Percentiles rank a stretch among this genome's conserved stretches.
Evolutionary conservation across 1,284 basidiomycete species (phyloP).

Genomic region (Trichosporon asahii): DNA sequence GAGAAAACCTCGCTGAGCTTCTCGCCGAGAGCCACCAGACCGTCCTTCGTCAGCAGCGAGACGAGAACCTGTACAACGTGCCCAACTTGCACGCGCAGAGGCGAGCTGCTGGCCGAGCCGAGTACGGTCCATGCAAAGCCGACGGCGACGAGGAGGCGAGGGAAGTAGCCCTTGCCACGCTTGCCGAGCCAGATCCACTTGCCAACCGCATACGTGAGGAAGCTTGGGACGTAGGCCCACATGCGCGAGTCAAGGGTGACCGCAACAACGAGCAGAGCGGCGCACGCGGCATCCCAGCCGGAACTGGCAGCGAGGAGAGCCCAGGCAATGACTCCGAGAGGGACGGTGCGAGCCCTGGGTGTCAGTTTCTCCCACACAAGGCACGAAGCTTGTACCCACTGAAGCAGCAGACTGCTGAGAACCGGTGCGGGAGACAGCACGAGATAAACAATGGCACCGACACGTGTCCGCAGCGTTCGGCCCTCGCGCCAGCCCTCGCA

Average conservation of each 20-base stretch:
- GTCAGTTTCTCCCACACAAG: background rate
- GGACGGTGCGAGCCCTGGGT: slow-evolving; percentile 17
- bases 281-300: slow-evolving; percentile 18
- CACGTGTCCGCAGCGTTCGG: slow-evolving; percentile 20
- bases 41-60: background rate
- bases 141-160: slow-evolving; percentile 11
- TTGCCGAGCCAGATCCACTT: slow-evolving; percentile 25
- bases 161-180: slow-evolving; percentile 17
- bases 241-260: slow-evolving; percentile 3
- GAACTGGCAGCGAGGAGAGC: slow-evolving; percentile 18
- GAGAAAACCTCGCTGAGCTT: background rate
- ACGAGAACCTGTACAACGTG: background rate
- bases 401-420: slow-evolving; percentile 9
- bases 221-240: slow-evolving; percentile 18
- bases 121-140: slow-evolving; percentile 9
- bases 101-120: slow-evolving; percentile 7
- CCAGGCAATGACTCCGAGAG: slow-evolving; percentile 22
- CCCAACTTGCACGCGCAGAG: slow-evolving; percentile 17
- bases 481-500: slow-evolving; percentile 23
- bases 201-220: slow-evolving; percentile 21
- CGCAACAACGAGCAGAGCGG: slow-evolving; percentile 14
- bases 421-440: slow-evolving; percentile 16
- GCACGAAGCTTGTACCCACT: background rate
- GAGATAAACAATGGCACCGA: slow-evolving; percentile 21
- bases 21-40: background rate